Conservation (phyloP, 2,329 filamentous ascomycete species). For the Talaromyces sp. region DNA sequence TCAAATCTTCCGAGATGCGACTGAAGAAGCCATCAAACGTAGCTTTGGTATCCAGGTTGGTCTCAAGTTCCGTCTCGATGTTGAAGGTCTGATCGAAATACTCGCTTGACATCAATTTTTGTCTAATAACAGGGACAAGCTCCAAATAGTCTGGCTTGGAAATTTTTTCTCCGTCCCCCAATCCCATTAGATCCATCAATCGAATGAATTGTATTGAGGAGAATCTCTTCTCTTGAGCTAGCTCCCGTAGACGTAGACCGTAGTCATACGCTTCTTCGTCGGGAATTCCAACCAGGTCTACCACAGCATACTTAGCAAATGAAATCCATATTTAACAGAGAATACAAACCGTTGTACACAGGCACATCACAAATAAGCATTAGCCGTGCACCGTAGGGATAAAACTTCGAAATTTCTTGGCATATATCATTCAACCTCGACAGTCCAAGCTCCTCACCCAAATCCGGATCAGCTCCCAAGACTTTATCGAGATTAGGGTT, state of each 20-base stretch:
- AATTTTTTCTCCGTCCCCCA: conserved; percentile 3
- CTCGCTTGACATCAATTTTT: conserved; percentile 7
- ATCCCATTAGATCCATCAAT: conserved; percentile 28
- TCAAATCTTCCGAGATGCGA: conserved; percentile 39
- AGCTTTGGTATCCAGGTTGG: conserved; percentile 48
- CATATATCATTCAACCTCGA: conserved; percentile 41
- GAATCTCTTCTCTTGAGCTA: conserved; percentile 39
- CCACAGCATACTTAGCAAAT: not conserved
- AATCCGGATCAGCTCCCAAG: conserved; percentile 37
- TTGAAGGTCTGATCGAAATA: conserved; percentile 36
- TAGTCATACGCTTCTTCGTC: conserved; percentile 50
- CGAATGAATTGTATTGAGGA: conserved; percentile 49
- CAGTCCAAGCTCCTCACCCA: conserved; percentile 43
- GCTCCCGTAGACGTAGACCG: conserved; percentile 44
- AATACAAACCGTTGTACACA: not conserved
- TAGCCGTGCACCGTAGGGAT: conserved; percentile 36
- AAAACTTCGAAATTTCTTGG: conserved; percentile 36
- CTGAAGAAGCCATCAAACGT: conserved; percentile 56
- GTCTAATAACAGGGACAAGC: not conserved
- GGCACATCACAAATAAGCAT: conserved; percentile 11
- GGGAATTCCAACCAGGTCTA: conserved; percentile 52
- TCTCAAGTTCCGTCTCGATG: conserved; percentile 43
- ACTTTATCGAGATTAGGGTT: conserved; percentile 34
- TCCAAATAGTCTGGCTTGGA: conserved; percentile 6
- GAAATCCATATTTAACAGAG: not conserved